phyloP scores from a whole-genome alignment of 2,329 filamentous ascomycete species.

The Calycina herbarum region DNA sequence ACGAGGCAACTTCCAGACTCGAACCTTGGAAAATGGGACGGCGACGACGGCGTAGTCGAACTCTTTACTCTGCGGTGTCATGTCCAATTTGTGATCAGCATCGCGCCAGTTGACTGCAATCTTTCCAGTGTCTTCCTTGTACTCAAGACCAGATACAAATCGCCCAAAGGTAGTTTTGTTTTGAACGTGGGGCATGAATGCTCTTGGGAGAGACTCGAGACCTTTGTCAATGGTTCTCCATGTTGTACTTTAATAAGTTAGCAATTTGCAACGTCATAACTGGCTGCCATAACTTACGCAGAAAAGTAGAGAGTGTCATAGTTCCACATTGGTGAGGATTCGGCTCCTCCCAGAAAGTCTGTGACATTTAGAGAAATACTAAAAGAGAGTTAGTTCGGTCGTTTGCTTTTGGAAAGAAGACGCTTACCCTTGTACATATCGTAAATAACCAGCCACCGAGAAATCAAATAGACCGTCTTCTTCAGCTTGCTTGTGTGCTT shows the following conservation, averaged over 20 bases:
- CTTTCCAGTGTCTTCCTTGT: slow-evolving; percentile 49
- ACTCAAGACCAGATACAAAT: slow-evolving; percentile 57
- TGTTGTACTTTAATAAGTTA: slow-evolving; percentile 7
- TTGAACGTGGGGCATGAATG: slow-evolving; percentile 62
- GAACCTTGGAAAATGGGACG: slow-evolving; percentile 36
- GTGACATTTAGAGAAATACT: slow-evolving; percentile 13
- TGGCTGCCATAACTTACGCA: slow-evolving; percentile 8
- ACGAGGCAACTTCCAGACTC: slow-evolving; percentile 23
- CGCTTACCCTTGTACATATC: slow-evolving; percentile 64
- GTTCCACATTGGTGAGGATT: slow-evolving; percentile 37
- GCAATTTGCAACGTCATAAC: not conserved
- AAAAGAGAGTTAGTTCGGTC: slow-evolving; percentile 17
- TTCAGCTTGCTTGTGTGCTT: slow-evolving; percentile 45
- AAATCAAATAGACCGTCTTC: slow-evolving; percentile 71
- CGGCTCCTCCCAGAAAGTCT: slow-evolving; percentile 9
- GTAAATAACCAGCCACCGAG: slow-evolving; percentile 71
- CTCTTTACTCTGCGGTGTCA: slow-evolving; percentile 19
- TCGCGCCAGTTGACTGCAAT: slow-evolving; percentile 60
- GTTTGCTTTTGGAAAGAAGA: slow-evolving; percentile 47
- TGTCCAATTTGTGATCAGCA: slow-evolving; percentile 29
- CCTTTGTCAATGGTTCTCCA: slow-evolving; percentile 40
- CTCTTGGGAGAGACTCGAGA: slow-evolving; percentile 56
- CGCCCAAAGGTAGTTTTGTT: slow-evolving; percentile 56
- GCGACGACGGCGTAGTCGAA: slow-evolving; percentile 31
- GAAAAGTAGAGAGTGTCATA: slow-evolving; percentile 30